Base-by-base conservation (phyloP, 768 basidiomycete genomes). In the Pleurotus giganteus region DNA sequence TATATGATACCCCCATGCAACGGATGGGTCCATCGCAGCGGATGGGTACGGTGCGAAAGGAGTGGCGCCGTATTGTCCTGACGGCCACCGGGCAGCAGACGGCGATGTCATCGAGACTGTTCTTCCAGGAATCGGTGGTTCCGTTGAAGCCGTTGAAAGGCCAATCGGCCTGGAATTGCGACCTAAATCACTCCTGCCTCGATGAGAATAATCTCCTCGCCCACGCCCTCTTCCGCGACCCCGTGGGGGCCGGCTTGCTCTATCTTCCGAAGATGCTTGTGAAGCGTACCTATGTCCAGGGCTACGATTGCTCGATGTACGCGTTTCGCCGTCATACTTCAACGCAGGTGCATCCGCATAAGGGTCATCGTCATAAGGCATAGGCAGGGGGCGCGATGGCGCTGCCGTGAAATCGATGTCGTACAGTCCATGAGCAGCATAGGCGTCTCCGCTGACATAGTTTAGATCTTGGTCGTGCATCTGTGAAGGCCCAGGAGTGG, bases 361-460 rank as follows among this genome's bases (percentile, higher is more conserved):
- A 8, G 89, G 89, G 60, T 92, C 89, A 24, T 51, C 49, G 55
- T 91, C 88, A 62, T 91, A 92, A 24, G 89, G 86, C 32, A 82
- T 71, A 4, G 89, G 90, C 13, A 78, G 62, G 21, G 88, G 86
- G 49, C 89, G 80, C 12, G 82, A 80, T 7, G 83, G 77, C 15
- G 79, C 77, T 34, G 75, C 73, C 23, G 71, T 65, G 53, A 79
- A 83, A 60, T 86, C 82, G 55, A 85, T 74, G 64, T 90, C 88
- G 63, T 91, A 90, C 0, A 82, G 81, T 26, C 84, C 81, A 61
- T 83, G 71, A 39, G 82, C 82, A 60, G 82, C 86, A 61, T 85
- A 90, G 0, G 87, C 83, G 65, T 82, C 85, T 43, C 76, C 68
- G 47, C 79, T 77, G 54, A 77, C 72, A 55, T 79, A 71, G 36